Evolutionary conservation across 2,329 filamentous ascomycete species (phyloP).

Genomic region (Chaetoscypha palmicola): DNA sequence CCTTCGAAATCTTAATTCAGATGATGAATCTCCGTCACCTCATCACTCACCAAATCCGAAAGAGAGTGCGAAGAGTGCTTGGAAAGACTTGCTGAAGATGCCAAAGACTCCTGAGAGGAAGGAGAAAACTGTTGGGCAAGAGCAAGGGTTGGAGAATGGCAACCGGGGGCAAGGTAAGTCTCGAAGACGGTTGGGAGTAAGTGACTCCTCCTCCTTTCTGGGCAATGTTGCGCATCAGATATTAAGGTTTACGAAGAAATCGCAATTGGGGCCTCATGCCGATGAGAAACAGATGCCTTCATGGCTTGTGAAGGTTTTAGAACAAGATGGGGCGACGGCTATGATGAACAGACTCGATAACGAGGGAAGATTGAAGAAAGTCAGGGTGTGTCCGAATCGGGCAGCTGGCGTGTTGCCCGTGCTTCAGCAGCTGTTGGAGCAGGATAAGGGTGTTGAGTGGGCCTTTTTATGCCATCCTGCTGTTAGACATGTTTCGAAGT

Average conservation of each 20-base stretch:
- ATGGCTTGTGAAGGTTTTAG: constrained; percentile 57
- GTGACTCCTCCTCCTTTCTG: constrained; percentile 12
- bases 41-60: constrained; percentile 15
- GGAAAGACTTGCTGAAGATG: constrained; percentile 31
- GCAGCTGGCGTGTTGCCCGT: constrained; percentile 51
- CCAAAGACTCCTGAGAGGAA: constrained; percentile 14
- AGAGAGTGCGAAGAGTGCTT: constrained; percentile 22
- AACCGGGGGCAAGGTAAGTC: too few relatives aligned
- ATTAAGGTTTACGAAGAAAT: constrained; percentile 33
- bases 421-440: constrained; percentile 55
- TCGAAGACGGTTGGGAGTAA: constrained; percentile 31
- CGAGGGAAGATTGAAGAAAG: constrained; percentile 37
- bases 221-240: constrained; percentile 11
- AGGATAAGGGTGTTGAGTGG: constrained; percentile 56
- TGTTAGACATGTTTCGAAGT: constrained; percentile 74
- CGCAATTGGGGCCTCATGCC: constrained; percentile 63
- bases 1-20: constrained; percentile 21
- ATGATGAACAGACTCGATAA: constrained; percentile 43
- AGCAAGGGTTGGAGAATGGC: too few relatives aligned
- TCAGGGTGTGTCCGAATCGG: constrained; percentile 40
- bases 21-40: constrained; percentile 2
- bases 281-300: constrained; percentile 68
- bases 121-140: constrained; percentile 3
- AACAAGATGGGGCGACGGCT: constrained; percentile 48
- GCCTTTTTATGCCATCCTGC: constrained; percentile 74